Base-by-base conservation (phyloP, 257 asterid genomes). In the Gentiana dahurica region DNA sequence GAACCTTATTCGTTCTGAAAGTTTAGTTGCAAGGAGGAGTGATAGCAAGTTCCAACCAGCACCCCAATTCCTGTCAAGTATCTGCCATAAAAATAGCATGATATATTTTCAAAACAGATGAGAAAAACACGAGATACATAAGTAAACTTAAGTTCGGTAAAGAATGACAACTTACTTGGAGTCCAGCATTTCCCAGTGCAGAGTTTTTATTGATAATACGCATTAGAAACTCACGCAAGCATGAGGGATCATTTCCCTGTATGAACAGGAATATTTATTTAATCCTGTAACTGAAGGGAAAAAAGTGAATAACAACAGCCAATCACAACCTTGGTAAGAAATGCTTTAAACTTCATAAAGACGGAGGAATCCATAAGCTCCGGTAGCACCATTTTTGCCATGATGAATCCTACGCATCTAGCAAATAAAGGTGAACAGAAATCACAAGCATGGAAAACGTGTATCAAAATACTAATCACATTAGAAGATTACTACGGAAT, bases 41-140 rank as follows among this genome's bases (percentile, higher is more conserved):
- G 94, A 81, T 15, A 90, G 77, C 76, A 90, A 85, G 72, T 90
- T 77, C 98, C 98, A 87, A 69, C 98, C 98, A 1, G 96, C 94
- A 71, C 98, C 98, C 96, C 92, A 84, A 60, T 87, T 84, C 73
- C 89, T 82, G 71, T 90, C 98, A 59, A 90, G 92, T 58, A 90
- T 84, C 96, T 90, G 94, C 73, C 77, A 71, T 57, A 74, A 57
- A 56, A 61, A 66, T 47, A 43, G 33, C 36, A 67, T 68, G 55
- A 65, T 54, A 50, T 64, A 41, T 35, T 59, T 10, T 50, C 32
- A 51, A 59, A 55, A 65, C 45, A 41, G 54, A 43, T 72, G 58
- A 70, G 39, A 12, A 24, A 24, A 24, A 24, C 24, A 24, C 24
- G 24, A 24, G 24, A 11, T 15, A 51, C 45, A 38, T 15, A 41